Conservation (phyloP, 1,284 basidiomycete genomes). For the Hemileia vastatrix region DNA sequence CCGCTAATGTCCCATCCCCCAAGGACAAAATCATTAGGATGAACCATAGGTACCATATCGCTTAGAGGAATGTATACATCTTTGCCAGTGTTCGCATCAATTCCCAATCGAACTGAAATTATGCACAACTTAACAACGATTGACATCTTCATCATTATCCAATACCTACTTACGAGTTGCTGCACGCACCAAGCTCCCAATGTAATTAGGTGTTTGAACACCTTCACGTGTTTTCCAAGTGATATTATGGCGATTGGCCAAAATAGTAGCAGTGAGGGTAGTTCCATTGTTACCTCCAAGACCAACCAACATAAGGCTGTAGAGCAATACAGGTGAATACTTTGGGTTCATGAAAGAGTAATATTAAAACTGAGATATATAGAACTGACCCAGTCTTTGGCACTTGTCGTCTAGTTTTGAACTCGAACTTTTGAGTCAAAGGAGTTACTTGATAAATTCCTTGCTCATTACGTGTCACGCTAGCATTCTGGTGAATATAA, state of each 20-base stretch:
- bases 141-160: background rate
- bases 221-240: conserved; percentile 91
- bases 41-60: conserved; percentile 93
- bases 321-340: conserved; percentile 22
- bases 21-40: conserved; percentile 90
- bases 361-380: background rate
- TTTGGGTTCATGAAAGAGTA: background rate
- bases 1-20: conserved; percentile 97
- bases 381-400: conserved; percentile 79
- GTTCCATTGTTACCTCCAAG: conserved; percentile 96
- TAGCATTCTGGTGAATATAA: conserved; percentile 12
- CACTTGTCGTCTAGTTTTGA: conserved; percentile 79
- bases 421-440: conserved; percentile 69
- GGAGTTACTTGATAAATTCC: conserved; percentile 46
- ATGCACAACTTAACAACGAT: background rate
- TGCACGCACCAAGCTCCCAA: conserved; percentile 47
- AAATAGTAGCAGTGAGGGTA: conserved; percentile 84
- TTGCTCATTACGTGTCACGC: background rate
- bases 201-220: conserved; percentile 90
- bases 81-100: conserved; percentile 70
- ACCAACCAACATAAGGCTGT: conserved; percentile 89
- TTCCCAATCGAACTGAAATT: conserved; percentile 65
- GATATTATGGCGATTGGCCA: conserved; percentile 93
- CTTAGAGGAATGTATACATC: conserved; percentile 88
- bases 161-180: conserved; percentile 5